These are phyloP conservation scores for Candida namnaoensis DNA, from an alignment of 805 yeast species.

Conservation along the genomic window DNA sequence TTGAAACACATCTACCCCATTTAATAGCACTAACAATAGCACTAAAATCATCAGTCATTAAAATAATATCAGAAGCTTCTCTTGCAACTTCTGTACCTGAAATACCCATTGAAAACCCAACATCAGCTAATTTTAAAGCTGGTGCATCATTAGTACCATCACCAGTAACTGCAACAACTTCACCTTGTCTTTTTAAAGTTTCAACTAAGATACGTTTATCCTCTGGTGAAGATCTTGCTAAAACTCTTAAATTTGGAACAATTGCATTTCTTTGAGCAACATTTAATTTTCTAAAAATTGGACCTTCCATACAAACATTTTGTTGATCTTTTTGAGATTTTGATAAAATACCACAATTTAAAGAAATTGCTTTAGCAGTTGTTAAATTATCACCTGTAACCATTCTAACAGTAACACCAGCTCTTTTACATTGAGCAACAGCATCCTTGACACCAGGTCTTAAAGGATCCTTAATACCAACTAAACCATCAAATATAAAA, in stretches of 20 bases:
- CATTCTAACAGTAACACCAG: constrained; percentile 95
- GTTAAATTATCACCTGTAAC: constrained; percentile 94
- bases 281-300: constrained; percentile 65
- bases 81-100: constrained; percentile 98
- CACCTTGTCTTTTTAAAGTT: constrained; percentile 69
- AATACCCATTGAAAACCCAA: constrained; percentile 98
- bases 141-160: constrained; percentile 99
- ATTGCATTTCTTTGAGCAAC: constrained; percentile 44
- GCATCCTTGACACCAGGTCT: constrained; percentile 88
- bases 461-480: constrained; percentile 94
- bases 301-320: constrained; percentile 84
- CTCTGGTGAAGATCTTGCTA: constrained; percentile 94
- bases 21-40: constrained; percentile 94
- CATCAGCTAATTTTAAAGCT: constrained; percentile 92
- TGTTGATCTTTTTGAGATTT: constrained; percentile 43
- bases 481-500: constrained; percentile 59
- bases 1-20: constrained; percentile 97
- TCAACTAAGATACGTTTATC: constrained; percentile 86
- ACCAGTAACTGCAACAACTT: constrained; percentile 98
- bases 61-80: constrained; percentile 89
- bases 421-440: constrained; percentile 73
- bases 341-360: constrained; percentile 64
- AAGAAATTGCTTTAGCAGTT: constrained; percentile 89
- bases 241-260: constrained; percentile 71
- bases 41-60: constrained; percentile 90